Evolutionary conservation across 2,329 filamentous ascomycete species (phyloP), one percentile per base, ranked within the genome.

Genomic region (Didymella pinodella): DNA sequence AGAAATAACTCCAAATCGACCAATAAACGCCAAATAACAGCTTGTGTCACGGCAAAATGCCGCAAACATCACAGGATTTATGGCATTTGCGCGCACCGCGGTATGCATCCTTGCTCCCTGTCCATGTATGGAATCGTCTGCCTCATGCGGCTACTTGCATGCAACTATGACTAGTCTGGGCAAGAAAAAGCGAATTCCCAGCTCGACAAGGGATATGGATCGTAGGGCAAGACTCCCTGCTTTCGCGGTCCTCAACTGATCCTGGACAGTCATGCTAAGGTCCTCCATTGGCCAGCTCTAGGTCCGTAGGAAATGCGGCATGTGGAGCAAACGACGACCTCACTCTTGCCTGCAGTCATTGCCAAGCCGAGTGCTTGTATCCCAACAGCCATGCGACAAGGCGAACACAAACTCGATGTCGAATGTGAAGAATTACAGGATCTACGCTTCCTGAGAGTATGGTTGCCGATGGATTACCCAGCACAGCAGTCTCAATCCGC

Each of bases 111-210:
- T n/a, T 54, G 32, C 36, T 29, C 36, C 44, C 47, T 51, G 26
- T 59, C 45, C 50, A 63, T 61, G 40, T 58, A 63, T 65, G 49
- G 43, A 50, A 54, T 45, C 36, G n/a, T 34, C 54, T 46, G 11
- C 61, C 38, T 28, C 36, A 44, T 64, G 40, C 32, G 55, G 57
- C 47, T 51, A 61, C 47, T 51, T 26, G 40, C 20, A 60, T 66
- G 68, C 65, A 69, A 45, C 54, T 57, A 34, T 48, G 25, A 36
- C 62, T 65, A 31, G 38, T 55, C 57, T 56, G 49, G 66, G 68
- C 56, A 69, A 64, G 48, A 57, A 53, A 61, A 65, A 65, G 65
- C 68, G 66, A 69, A 45, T 20, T 40, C 31, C 51, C 53, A 64
- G 56, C 44, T 47, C 49, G 57, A 59, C 57, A 63, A 52, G 53